Evolutionary conservation across 176 grass and related monocot species (phyloP), one percentile per base, ranked within the genome.

Genomic region (Carex myosuroides): DNA sequence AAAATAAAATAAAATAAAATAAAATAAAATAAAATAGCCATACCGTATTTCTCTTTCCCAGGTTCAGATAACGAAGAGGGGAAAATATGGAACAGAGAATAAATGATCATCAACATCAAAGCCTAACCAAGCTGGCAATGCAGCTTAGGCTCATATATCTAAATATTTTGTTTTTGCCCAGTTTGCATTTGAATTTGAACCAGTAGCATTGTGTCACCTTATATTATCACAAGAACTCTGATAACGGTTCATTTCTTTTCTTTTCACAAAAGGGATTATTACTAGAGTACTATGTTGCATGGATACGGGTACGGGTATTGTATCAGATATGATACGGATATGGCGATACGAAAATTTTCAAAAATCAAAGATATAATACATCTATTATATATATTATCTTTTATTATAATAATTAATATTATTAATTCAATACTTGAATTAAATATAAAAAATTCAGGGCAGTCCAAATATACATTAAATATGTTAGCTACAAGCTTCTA

Each of bases 181-280:
- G 20, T 41, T 41, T 64, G 59, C 37, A 81, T 81, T 81, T 81
- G 79, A 66, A 82, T 82, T 82, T 12, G 2, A 82, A 66, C 60
- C 41, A 44, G 42, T 44, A 44, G 30, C 54, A 11, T n/a, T 12
- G 22, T 8, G 42, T 75, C 18, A 75, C 46, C 8, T 13, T 54
- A 48, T 35, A 41, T 75, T 48, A 44, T 73, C 69, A 53, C 10
- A 75, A 10, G 9, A 21, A 17, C 24, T 53, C 4, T 24, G 17
- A 8, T 52, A 75, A 18, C 16, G 18, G 39, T 50, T 21, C 35
- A 46, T 42, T 74, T 74, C 14, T 46, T 42, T 71, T 61, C 16
- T 48, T 41, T 70, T 21, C 6, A 20, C 17, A 22, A 1, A 61
- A 61, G 20, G 7, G 60, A 61, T 61, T 61, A 61, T 61, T 75